A percentile compares a stretch with the other conserved stretches of the same genome.
Evolutionary conservation across 495 filamentous ascomycete species (phyloP).

Genomic region (Aspergillus panamensis): DNA sequence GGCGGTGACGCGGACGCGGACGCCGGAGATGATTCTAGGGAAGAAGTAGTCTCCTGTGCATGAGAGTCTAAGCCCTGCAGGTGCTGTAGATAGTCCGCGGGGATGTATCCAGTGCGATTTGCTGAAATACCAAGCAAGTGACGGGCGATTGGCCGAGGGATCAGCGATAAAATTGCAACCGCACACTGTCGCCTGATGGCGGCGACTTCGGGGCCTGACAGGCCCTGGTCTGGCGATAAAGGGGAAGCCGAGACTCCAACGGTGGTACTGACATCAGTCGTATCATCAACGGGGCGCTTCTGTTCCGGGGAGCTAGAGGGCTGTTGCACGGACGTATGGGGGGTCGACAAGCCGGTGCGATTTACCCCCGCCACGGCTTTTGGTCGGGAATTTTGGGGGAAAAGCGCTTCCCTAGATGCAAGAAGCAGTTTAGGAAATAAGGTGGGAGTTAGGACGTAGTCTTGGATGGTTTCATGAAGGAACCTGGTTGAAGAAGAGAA

Average conservation of each 20-base stretch:
- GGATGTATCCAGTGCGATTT: background rate
- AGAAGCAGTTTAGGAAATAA: slow-evolving; percentile 72
- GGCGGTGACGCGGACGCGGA: background rate
- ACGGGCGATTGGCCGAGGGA: slow-evolving; percentile 41
- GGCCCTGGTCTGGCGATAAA: slow-evolving; percentile 19
- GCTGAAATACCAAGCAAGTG: slow-evolving; percentile 36
- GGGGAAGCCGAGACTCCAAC: slow-evolving; percentile 11
- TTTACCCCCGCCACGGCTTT: slow-evolving; percentile 24
- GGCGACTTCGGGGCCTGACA: slow-evolving; percentile 39
- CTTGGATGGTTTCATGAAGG: slow-evolving; percentile 65
- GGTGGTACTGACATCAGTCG: slow-evolving; percentile 22
- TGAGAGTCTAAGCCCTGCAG: background rate
- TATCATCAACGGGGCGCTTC: slow-evolving; percentile 15
- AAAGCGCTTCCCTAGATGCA: slow-evolving; percentile 66
- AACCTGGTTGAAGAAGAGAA: slow-evolving; percentile 52
- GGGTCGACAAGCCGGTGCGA: slow-evolving; percentile 26
- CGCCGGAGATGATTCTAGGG: background rate
- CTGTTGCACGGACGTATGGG: slow-evolving; percentile 29
- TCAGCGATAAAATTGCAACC: slow-evolving; percentile 43
- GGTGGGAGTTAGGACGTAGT: slow-evolving; percentile 60
- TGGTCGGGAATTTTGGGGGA: slow-evolving; percentile 69
- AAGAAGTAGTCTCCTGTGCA: background rate
- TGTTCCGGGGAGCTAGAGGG: slow-evolving; percentile 18
- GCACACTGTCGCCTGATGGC: slow-evolving; percentile 57
- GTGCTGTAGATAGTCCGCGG: background rate